A percentile compares a stretch with the other conserved stretches of the same genome.
phyloP scores from a whole-genome alignment of 495 filamentous ascomycete species.

The Tuber microsphaerosporum region DNA sequence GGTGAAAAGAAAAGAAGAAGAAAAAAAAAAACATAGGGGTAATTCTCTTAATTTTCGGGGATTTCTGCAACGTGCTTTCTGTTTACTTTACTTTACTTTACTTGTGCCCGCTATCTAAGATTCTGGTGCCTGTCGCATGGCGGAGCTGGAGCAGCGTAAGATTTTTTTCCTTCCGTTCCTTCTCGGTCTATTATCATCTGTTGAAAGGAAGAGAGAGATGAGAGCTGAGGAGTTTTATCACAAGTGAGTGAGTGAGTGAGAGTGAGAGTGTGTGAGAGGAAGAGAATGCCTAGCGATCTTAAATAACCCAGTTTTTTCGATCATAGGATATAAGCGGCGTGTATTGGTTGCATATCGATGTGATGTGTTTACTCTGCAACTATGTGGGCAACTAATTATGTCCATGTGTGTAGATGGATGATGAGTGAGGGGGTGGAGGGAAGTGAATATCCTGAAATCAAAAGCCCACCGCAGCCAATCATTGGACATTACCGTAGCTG shows the following conservation, averaged over 20 bases:
- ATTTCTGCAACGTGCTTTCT: not conserved
- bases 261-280: not conserved
- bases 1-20: not conserved
- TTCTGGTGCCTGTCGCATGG: not conserved
- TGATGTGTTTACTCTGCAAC: not conserved
- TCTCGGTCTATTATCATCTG: not conserved
- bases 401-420: not conserved
- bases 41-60: not conserved
- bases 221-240: not conserved
- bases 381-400: slow-evolving; percentile 1
- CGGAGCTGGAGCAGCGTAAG: not conserved
- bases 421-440: not conserved
- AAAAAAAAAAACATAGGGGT: not conserved
- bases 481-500: not conserved
- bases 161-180: not conserved
- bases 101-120: not conserved
- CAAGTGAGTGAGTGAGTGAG: not conserved
- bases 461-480: not conserved
- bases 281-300: not conserved
- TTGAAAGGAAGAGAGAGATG: not conserved
- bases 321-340: not conserved
- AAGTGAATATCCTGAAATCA: not conserved
- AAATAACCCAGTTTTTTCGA: not conserved
- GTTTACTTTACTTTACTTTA: not conserved
- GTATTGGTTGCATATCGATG: not conserved